Evolutionary conservation across 306 rosid species (phyloP).

Genomic region (Vigna reflexopilosa): DNA sequence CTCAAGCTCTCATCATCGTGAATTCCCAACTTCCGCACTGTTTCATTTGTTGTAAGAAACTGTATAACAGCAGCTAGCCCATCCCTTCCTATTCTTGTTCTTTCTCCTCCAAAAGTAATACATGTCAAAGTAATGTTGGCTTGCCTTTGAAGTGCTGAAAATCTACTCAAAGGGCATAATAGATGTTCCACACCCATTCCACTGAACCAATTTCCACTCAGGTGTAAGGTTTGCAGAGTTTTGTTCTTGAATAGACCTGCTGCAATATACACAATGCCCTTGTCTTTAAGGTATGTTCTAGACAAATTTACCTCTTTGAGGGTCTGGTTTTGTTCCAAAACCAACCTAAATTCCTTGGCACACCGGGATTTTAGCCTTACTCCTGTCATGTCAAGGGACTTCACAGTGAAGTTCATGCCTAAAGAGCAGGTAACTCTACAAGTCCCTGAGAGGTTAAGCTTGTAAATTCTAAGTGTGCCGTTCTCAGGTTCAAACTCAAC

Average conservation of each 20-base stretch:
- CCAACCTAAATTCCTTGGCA: conserved; percentile 90
- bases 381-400: conserved; percentile 81
- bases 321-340: conserved; percentile 76
- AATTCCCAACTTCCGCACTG: conserved; percentile 69
- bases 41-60: conserved; percentile 75
- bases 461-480: conserved; percentile 70
- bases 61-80: conserved; percentile 76
- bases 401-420: conserved; percentile 85
- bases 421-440: conserved; percentile 84
- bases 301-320: conserved; percentile 78
- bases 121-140: conserved; percentile 76
- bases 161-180: conserved; percentile 88
- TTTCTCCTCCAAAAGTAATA: conserved; percentile 81
- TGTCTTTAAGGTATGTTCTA: conserved; percentile 77
- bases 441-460: conserved; percentile 70
- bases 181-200: conserved; percentile 86
- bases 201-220: conserved; percentile 74
- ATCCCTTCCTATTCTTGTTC: conserved; percentile 82
- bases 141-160: conserved; percentile 81
- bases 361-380: conserved; percentile 80
- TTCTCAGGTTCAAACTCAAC: conserved; percentile 89
- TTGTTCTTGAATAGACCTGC: conserved; percentile 90
- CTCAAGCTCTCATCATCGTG: conserved; percentile 80
- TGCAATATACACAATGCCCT: conserved; percentile 78
- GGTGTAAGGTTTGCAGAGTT: conserved; percentile 64